Evolutionary conservation across 164 flowering plant genomes (phyloP).

Genomic region (Magnolia kwangsiensis): DNA sequence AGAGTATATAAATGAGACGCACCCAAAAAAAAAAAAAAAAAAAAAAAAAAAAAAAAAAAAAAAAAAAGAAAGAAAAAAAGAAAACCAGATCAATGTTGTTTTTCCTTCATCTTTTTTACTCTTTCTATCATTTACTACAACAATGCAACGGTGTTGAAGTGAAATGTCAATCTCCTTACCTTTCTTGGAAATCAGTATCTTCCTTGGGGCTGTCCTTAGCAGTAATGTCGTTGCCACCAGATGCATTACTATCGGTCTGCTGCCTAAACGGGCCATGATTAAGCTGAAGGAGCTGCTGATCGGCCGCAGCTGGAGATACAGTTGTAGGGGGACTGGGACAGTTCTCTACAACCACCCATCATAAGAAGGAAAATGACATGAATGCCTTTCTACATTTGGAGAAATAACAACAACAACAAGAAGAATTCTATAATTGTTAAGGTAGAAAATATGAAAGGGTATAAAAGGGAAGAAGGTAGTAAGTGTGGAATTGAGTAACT

Average conservation of each 20-base stretch:
- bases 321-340: conserved; percentile 20
- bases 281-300: conserved; percentile 22
- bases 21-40: background rate
- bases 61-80: background rate
- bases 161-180: conserved; percentile 28
- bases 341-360: conserved; percentile 22
- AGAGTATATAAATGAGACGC: background rate
- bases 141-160: background rate
- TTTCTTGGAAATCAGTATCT: conserved; percentile 41
- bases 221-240: conserved; percentile 16
- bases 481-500: background rate
- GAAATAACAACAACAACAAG: background rate
- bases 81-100: background rate
- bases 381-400: background rate
- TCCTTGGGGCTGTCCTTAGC: conserved; percentile 30
- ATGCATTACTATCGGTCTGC: conserved; percentile 4
- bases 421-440: background rate
- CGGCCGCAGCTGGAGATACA: conserved; percentile 12
- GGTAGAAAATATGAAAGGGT: background rate
- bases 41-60: background rate
- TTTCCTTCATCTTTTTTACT: background rate
- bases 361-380: background rate
- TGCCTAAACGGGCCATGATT: background rate
- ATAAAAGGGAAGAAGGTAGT: background rate
- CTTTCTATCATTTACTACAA: background rate